These are phyloP conservation scores for Pseudogymnoascus sp. DNA, from an alignment of 2,329 filamentous ascomycete species.

Conservation along the genomic window DNA sequence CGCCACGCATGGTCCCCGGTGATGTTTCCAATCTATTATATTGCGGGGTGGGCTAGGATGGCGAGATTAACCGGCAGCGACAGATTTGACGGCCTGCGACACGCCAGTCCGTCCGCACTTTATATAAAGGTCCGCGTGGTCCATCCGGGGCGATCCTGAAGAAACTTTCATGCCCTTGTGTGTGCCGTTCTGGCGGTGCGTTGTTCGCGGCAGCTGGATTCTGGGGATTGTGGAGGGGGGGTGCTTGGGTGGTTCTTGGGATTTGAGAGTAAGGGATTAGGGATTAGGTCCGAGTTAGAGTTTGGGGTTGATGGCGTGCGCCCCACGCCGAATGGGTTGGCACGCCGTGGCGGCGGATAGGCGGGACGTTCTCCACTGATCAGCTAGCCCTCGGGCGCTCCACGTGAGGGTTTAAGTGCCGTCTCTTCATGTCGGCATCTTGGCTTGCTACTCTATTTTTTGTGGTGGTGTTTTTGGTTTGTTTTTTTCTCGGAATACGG, in stretches of 20 bases:
- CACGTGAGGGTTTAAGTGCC: background rate
- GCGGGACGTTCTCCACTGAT: background rate
- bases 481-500: background rate
- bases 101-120: slow-evolving; percentile 1
- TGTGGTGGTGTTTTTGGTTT: background rate
- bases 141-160: background rate
- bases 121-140: background rate
- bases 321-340: background rate
- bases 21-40: slow-evolving; percentile 10
- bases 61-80: background rate
- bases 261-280: background rate
- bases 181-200: background rate
- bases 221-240: background rate
- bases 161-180: background rate
- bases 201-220: background rate
- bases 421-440: background rate
- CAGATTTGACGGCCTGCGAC: background rate
- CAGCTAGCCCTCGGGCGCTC: background rate
- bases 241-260: background rate
- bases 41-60: slow-evolving; percentile 3
- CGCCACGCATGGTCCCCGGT: background rate
- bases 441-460: background rate
- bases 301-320: slow-evolving; percentile 1
- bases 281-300: background rate
- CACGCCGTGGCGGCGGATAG: background rate